These are phyloP conservation scores for Chamaenerion angustifolium DNA, from an alignment of 345 rosid genomes.

Conservation along the genomic window DNA sequence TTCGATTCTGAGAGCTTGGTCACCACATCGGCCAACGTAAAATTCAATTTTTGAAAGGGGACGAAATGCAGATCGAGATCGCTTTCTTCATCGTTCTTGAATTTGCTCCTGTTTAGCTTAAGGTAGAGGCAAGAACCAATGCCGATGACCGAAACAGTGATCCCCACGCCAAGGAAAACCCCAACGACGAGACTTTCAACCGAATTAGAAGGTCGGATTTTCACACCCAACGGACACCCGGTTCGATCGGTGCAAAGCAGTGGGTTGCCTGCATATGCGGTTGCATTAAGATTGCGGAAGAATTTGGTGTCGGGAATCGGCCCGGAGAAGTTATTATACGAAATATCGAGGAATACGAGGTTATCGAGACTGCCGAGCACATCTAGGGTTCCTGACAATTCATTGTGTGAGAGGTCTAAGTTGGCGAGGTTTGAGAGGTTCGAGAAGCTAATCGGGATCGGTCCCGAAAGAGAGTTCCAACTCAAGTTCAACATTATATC, in stretches of 20 bases:
- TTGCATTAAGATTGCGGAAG: conserved; percentile 32
- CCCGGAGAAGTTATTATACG: conserved; percentile 51
- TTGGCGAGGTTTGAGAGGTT: conserved; percentile 48
- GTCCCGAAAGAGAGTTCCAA: conserved; percentile 39
- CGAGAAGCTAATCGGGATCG: conserved; percentile 42
- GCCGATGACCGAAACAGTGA: conserved; percentile 20
- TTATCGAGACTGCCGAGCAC: conserved; percentile 37
- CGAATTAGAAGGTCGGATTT: conserved; percentile 15
- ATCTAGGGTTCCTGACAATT: conserved; percentile 28
- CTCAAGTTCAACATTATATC: conserved; percentile 60
- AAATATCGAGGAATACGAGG: conserved; percentile 48
- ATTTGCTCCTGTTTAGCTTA: conserved; percentile 18
- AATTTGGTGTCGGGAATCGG: conserved; percentile 44
- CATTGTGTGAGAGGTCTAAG: conserved; percentile 51
- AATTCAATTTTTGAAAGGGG: conserved; percentile 56
- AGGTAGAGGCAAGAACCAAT: conserved; percentile 22
- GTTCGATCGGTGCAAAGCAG: conserved; percentile 34
- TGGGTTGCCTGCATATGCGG: conserved; percentile 36
- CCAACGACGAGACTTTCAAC: conserved; percentile 24
- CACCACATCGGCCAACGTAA: conserved; percentile 35
- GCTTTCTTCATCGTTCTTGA: conserved; percentile 18
- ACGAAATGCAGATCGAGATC: conserved; percentile 40
- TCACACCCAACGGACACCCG: conserved; percentile 14
- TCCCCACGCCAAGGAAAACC: conserved; percentile 25
- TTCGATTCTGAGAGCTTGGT: conserved; percentile 38